phyloP scores from a whole-genome alignment of 805 yeast species.

The Barnettozyma salicaria region DNA sequence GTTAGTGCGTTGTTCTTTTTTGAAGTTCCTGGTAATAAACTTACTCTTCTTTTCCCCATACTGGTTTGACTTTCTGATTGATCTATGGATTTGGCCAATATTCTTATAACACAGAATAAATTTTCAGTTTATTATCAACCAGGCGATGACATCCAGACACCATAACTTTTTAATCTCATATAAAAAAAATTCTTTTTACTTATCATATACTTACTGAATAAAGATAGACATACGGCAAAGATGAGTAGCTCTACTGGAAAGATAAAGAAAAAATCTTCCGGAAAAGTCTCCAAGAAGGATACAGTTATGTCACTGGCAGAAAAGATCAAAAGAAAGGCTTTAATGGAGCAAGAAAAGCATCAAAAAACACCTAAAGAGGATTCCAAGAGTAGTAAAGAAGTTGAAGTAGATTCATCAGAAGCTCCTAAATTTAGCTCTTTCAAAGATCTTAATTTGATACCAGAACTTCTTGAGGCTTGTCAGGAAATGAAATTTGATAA shows the following conservation, averaged over 20 bases:
- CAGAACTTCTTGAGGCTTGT: slow-evolving; percentile 77
- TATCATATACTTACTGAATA: neutral
- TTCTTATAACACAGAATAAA: too few relatives aligned
- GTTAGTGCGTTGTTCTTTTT: neutral
- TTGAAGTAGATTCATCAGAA: slow-evolving; percentile 10
- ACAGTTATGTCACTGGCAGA: slow-evolving; percentile 49
- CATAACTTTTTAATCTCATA: slow-evolving; percentile 2
- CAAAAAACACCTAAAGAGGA: slow-evolving; percentile 5
- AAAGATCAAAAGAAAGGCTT: slow-evolving; percentile 42
- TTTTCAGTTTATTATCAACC: neutral
- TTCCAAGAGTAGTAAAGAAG: too few relatives aligned
- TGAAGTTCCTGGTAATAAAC: slow-evolving; percentile 11
- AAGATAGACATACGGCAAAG: neutral
- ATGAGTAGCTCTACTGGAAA: slow-evolving; percentile 11
- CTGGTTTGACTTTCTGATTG: slow-evolving; percentile 2
- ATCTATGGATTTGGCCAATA: too few relatives aligned
- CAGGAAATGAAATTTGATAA: slow-evolving; percentile 63
- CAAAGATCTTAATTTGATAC: slow-evolving; percentile 56
- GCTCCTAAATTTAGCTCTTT: slow-evolving; percentile 36
- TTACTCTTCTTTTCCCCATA: slow-evolving; percentile 51
- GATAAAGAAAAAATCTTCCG: slow-evolving; percentile 17
- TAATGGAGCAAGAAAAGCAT: slow-evolving; percentile 19
- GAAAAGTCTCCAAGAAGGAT: slow-evolving; percentile 27
- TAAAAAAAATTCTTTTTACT: neutral
- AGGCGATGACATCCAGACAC: slow-evolving; percentile 27